A percentile compares a stretch with the other conserved stretches of the same genome.
Evolutionary conservation across 2,329 filamentous ascomycete species (phyloP).

Genomic region (Escovopsis weberi): DNA sequence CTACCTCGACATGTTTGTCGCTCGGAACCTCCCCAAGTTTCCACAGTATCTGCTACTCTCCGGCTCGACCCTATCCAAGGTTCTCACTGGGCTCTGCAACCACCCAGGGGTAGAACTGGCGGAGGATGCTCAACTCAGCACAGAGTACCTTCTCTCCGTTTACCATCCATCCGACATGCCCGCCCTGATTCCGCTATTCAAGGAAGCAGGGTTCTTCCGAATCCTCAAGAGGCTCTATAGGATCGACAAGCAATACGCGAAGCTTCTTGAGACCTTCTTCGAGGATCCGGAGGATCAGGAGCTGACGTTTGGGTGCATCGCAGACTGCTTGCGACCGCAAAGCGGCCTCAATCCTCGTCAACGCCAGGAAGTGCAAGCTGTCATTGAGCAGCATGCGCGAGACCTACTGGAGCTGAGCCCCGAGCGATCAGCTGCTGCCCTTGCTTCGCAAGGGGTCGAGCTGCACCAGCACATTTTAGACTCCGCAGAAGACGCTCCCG

Average conservation of each 20-base stretch:
- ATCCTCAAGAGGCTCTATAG: slow-evolving; percentile 84
- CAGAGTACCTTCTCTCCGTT: slow-evolving; percentile 84
- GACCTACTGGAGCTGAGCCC: slow-evolving; percentile 56
- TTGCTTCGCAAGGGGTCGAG: slow-evolving; percentile 46
- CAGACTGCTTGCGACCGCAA: slow-evolving; percentile 54
- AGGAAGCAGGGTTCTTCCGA: slow-evolving; percentile 70
- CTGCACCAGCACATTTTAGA: slow-evolving; percentile 53
- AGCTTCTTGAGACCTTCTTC: slow-evolving; percentile 68
- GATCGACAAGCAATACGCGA: slow-evolving; percentile 62
- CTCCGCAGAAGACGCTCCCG: slow-evolving; percentile 43
- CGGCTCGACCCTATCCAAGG: slow-evolving; percentile 67
- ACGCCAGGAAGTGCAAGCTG: slow-evolving; percentile 50
- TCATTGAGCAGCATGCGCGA: slow-evolving; percentile 49
- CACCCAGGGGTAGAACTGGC: slow-evolving; percentile 69
- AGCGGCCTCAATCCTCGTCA: slow-evolving; percentile 55
- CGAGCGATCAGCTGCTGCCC: slow-evolving; percentile 45
- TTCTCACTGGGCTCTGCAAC: slow-evolving; percentile 69
- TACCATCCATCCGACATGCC: slow-evolving; percentile 80
- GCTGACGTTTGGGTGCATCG: slow-evolving; percentile 65
- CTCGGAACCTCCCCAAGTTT: slow-evolving; percentile 89
- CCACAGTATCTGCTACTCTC: slow-evolving; percentile 88
- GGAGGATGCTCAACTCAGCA: slow-evolving; percentile 93
- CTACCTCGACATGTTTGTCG: slow-evolving; percentile 97
- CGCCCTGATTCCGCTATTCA: slow-evolving; percentile 61
- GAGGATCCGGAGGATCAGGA: slow-evolving; percentile 67